Percentiles rank a stretch among this genome's conserved stretches.
Conservation (phyloP, 176 grass and related monocot genomes). For the bread wheat (Triticum aestivum) region IWGSC_CS_RefSeq_v2.1 NC_057813.1:643568273-643568772, state of each 20-base stretch:
- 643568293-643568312: conserved; percentile 96
- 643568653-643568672: background rate
- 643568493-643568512: background rate
- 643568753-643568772: background rate
- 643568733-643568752: background rate
- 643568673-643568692: background rate
- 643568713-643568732: background rate
- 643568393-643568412: background rate
- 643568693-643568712: background rate
- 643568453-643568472: background rate
- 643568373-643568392: background rate
- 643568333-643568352: conserved; percentile 16
- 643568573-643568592: background rate
- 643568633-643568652: background rate
- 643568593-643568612: background rate
- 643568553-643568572: background rate
- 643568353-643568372: conserved; percentile 7
- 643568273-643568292: conserved; percentile 95
- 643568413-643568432: background rate
- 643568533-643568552: background rate
- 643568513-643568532: too few species aligned
- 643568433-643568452: background rate
- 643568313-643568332: conserved; percentile 71
- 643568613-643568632: background rate
- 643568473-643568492: background rate